Evolutionary conservation across 768 basidiomycete genomes (phyloP).

Genomic region (Amanita rubescens): DNA sequence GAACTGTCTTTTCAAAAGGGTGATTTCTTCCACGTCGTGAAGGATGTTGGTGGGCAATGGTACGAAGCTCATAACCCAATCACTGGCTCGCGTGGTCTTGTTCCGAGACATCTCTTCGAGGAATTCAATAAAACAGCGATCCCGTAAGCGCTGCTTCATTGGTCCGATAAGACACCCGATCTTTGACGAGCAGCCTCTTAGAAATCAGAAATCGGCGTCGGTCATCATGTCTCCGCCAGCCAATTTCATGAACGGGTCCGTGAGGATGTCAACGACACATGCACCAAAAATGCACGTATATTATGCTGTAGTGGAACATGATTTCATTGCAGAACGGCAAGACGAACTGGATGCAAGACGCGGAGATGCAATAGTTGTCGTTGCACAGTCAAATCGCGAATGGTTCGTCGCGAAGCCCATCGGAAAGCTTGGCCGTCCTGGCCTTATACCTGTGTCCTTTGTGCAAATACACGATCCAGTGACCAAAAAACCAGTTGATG

Average conservation of each 20-base stretch:
- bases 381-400: slow-evolving; percentile 99
- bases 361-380: slow-evolving; percentile 92
- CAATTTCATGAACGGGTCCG: slow-evolving; percentile 4
- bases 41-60: slow-evolving; percentile 63
- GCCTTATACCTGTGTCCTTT: slow-evolving; percentile 94
- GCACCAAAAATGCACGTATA: slow-evolving; percentile 54
- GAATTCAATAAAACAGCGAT: slow-evolving; percentile 72
- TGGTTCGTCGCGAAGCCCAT: slow-evolving; percentile 99
- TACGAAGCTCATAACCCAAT: slow-evolving; percentile 96
- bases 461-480: slow-evolving; percentile 93
- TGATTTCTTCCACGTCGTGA: slow-evolving; percentile 95
- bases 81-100: slow-evolving; percentile 84
- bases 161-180: not conserved
- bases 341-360: slow-evolving; percentile 95
- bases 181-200: slow-evolving; percentile 14
- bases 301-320: slow-evolving; percentile 93
- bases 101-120: slow-evolving; percentile 83
- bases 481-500: slow-evolving; percentile 71
- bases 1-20: slow-evolving; percentile 89
- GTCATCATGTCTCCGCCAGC: slow-evolving; percentile 12
- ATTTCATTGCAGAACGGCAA: slow-evolving; percentile 90
- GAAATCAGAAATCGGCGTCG: slow-evolving; percentile 37
- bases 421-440: slow-evolving; percentile 88
- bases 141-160: slow-evolving; percentile 35
- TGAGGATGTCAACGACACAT: slow-evolving; percentile 13